phyloP scores from a whole-genome alignment of 116 monocot species.

The Iris pallida region DNA sequence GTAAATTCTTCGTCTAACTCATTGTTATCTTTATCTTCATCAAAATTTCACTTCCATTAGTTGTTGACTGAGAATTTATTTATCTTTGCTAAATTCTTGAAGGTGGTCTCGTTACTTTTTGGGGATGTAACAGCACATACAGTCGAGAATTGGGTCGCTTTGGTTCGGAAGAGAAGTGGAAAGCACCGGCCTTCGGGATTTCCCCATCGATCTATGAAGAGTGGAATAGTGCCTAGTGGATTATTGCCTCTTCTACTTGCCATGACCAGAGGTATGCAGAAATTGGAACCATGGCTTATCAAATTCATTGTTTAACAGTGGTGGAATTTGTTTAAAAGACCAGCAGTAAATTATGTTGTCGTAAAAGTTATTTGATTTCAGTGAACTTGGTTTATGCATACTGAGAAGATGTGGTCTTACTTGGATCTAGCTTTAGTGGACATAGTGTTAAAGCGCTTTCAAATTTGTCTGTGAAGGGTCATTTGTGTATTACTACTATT shows the following conservation, averaged over 20 bases:
- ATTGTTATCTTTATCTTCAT: not conserved
- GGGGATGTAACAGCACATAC: slow-evolving; percentile 35
- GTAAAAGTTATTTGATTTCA: not conserved
- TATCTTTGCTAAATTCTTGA: not conserved
- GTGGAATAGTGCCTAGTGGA: slow-evolving; percentile 20
- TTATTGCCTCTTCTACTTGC: slow-evolving; percentile 8
- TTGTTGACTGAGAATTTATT: not conserved
- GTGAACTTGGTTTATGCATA: not conserved
- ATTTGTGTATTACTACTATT: no score
- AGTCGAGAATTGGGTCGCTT: slow-evolving; percentile 78
- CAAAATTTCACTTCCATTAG: not conserved
- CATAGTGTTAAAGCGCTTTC: no score
- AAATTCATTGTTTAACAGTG: slow-evolving; percentile 2
- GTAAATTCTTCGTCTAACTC: slow-evolving; percentile 8
- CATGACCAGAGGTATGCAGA: slow-evolving; percentile 6
- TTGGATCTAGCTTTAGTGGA: no score
- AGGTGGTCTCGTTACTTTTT: slow-evolving; percentile 42
- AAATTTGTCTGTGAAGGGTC: no score
- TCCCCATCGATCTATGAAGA: slow-evolving; percentile 26
- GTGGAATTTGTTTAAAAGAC: not conserved
- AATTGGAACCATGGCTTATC: not conserved
- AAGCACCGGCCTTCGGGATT: slow-evolving; percentile 37
- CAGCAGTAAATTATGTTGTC: not conserved
- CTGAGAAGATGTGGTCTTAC: no score
- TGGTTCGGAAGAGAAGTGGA: slow-evolving; percentile 59